Evolutionary conservation across 352 stramenopile species (phyloP), one percentile per base, ranked within the genome.

Genomic region (Peronospora destructor): DNA sequence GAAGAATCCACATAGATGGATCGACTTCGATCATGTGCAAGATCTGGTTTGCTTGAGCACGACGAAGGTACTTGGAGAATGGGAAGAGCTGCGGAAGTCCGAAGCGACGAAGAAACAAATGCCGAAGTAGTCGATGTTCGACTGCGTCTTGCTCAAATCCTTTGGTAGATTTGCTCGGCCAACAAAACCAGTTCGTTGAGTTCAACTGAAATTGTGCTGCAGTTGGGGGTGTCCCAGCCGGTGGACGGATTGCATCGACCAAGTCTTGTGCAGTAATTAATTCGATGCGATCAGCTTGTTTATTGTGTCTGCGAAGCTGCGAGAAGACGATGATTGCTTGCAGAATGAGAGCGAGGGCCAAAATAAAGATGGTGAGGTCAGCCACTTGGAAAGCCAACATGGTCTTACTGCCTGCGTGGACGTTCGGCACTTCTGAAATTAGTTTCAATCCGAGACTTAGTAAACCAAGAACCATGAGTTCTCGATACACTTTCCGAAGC

Each of bases 21-120:
- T 85, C 45, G 7, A 89, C 73, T 17, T 89, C 69, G 33, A 89
- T 84, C 62, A 89, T 73, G 47, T 85, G 63, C 4, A 59, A 74
- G 45, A 89, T 81, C 52, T 87, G 69, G 52, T 73, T 79, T 25
- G 80, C 73, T 45, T 87, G 78, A 2, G 72, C 71, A 13, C 77
- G 68, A 26, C 71, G 53, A 69, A 66, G 53, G 47, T 89, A 89
- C 56, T 85, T 87, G 44, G 65, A 64, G 43, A 85, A 89, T 4
- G 78, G 73, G 29, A 77, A 77, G 11, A 84, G 57, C 46, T 81
- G 53, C 0, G 73, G 73, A 11, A 84, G 56, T 1, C 53, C 57
- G 41, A 77, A 75, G 6, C 39, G 56, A 7, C 53, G 49, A 3
- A 84, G 53, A 16, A 84, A 84, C 14, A 76, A 59, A 29, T 70